A percentile compares a stretch with the other conserved stretches of the same genome.
phyloP scores from a whole-genome alignment of 345 rosid genomes.

The Lepidium aucheri region DNA sequence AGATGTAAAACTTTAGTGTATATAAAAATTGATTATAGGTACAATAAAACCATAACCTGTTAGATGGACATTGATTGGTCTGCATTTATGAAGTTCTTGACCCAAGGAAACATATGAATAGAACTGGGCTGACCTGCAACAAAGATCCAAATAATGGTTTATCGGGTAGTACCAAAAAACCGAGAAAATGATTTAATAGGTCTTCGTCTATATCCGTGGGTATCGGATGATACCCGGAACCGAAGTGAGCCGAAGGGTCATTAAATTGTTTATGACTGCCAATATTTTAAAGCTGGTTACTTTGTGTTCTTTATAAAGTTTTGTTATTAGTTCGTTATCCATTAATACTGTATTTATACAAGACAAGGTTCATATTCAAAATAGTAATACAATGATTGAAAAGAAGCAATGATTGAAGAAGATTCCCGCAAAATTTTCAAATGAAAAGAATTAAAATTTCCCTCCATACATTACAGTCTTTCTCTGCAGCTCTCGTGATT shows the following conservation, averaged over 20 bases:
- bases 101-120: background rate
- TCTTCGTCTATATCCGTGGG: no score
- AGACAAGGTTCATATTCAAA: no score
- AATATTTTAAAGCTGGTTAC: background rate
- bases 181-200: no score
- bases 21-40: background rate
- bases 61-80: background rate
- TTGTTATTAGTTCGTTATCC: no score
- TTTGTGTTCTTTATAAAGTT: no score
- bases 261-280: background rate
- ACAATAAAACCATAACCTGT: background rate
- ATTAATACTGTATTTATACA: no score
- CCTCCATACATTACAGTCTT: conserved; percentile 5
- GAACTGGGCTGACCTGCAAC: no score
- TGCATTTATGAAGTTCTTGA: background rate
- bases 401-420: conserved; percentile 15
- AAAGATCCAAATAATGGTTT: no score
- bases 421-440: conserved; percentile 12
- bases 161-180: no score
- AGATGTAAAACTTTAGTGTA: conserved; percentile 12
- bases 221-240: no score
- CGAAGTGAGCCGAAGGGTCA: no score
- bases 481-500: conserved; percentile 29
- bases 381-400: background rate
- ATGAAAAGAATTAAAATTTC: background rate